These are phyloP conservation scores for Fusarium caatingaense DNA, from an alignment of 2,329 filamentous ascomycete species.

Conservation along the genomic window DNA sequence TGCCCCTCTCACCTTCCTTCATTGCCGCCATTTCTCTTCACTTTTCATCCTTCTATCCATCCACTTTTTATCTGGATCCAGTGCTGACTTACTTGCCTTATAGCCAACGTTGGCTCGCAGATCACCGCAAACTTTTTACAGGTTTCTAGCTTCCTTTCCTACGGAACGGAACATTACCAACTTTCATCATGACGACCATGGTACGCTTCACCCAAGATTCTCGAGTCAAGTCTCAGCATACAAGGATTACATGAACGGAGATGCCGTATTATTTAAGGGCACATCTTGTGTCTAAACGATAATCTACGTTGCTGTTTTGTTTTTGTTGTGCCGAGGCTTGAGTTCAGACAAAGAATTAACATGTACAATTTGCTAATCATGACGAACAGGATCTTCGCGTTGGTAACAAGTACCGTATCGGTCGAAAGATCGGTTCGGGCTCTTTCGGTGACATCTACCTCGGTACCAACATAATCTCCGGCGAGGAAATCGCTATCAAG, in stretches of 20 bases:
- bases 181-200: constrained; percentile 63
- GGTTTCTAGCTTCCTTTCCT: constrained; percentile 32
- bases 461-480: constrained; percentile 99
- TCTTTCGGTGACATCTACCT: constrained; percentile 99
- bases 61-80: constrained; percentile 21
- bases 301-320: background rate
- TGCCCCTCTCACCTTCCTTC: constrained; percentile 40
- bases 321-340: background rate
- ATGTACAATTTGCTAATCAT: constrained; percentile 32
- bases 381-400: constrained; percentile 88
- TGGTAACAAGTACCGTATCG: constrained; percentile 99
- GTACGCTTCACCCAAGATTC: constrained; percentile 50
- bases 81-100: constrained; percentile 38
- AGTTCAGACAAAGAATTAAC: background rate
- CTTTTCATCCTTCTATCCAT: constrained; percentile 21
- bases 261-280: background rate
- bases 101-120: constrained; percentile 41
- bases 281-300: background rate
- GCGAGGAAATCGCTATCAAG: constrained; percentile 99
- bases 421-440: constrained; percentile 97
- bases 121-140: constrained; percentile 25
- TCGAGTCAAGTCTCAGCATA: background rate
- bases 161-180: constrained; percentile 38
- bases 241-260: background rate
- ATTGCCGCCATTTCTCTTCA: constrained; percentile 31